Evolutionary conservation across 176 grass and related monocot genomes (phyloP), one percentile per base, ranked within the genome.

Genomic region (Raddia guianensis): DNA sequence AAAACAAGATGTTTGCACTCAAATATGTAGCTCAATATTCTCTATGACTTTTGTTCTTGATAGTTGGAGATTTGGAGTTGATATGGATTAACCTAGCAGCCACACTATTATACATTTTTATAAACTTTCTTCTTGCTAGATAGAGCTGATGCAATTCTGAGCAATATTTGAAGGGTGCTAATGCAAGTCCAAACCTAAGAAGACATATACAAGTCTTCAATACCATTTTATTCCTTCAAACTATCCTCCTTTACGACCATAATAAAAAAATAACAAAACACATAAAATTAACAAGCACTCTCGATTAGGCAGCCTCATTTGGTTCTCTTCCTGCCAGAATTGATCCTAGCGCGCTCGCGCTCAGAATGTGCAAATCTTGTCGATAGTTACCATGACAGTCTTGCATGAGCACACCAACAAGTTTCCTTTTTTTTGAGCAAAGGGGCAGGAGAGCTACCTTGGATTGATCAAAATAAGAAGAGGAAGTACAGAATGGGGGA

Each of bases 211-310:
- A 89, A 75, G 55, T 66, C 60, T 78, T 52, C 50, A 43, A 86
- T 54, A 66, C 13, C 88, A 86, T 73, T 82, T 82, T 46, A 73
- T 48, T 73, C 83, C 83, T 73, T 67, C 8, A 7, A 89, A 53
- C 83, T 86, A 89, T 77, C 83, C 83, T 86, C 86, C 86, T 86
- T 90, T 90, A 90, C 88, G 60, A 74, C 73, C 82, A 77, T 46
- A 15, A 60, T 20, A 21, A 73, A 69, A 80, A 72, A 78, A 33
- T 14, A 70, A 77, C 18, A 69, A 16, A 76, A 70, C 66, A 16
- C 45, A 18, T 15, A 70, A 84, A 71, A 82, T 78, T 54, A 89
- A 89, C 66, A 73, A 56, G 81, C 66, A 77, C 82, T 75, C 80
- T 42, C 68, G 63, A 89, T 84, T 77, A 85, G 85, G 66, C 87